Evolutionary conservation across 1,139 yeast species (phyloP).

Genomic region (Taphrina pruni): DNA sequence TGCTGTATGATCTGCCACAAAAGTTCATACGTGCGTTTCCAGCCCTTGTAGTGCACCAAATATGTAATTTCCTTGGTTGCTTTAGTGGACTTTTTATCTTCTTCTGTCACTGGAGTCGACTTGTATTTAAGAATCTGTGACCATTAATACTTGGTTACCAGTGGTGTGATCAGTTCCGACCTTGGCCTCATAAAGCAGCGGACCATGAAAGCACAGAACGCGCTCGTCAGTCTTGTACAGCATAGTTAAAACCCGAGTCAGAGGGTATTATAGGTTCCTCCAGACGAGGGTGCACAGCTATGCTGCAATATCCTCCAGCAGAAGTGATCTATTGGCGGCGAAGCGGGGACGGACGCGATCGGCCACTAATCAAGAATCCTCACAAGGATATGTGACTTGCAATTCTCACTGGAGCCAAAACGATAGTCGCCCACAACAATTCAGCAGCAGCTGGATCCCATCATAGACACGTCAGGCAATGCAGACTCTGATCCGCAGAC

Average conservation of each 20-base stretch:
- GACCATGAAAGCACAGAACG: conserved; percentile 83
- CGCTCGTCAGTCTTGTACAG: conserved; percentile 43
- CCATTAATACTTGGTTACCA: background rate
- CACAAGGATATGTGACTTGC: no score
- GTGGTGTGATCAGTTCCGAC: conserved; percentile 62
- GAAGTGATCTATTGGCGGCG: no score
- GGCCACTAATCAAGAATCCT: no score
- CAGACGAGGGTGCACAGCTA: no score
- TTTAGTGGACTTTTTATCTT: conserved; percentile 16
- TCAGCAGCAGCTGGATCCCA: no score
- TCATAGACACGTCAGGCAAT: no score
- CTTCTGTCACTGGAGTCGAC: conserved; percentile 36
- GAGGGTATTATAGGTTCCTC: no score
- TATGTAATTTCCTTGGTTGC: conserved; percentile 51
- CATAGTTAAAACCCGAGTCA: background rate
- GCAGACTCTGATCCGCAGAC: background rate
- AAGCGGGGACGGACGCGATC: no score
- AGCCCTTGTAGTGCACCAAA: conserved; percentile 88
- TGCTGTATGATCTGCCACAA: background rate
- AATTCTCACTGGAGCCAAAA: no score
- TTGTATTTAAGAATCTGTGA: conserved; percentile 57
- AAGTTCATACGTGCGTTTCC: conserved; percentile 68
- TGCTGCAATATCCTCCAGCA: no score
- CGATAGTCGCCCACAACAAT: no score
- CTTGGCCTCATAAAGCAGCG: conserved; percentile 86